Percentiles rank a stretch among this genome's conserved stretches.
These are phyloP conservation scores for Stramenopiles sp. DNA, from an alignment of 352 stramenopile genomes.

Conservation along the genomic window DNA sequence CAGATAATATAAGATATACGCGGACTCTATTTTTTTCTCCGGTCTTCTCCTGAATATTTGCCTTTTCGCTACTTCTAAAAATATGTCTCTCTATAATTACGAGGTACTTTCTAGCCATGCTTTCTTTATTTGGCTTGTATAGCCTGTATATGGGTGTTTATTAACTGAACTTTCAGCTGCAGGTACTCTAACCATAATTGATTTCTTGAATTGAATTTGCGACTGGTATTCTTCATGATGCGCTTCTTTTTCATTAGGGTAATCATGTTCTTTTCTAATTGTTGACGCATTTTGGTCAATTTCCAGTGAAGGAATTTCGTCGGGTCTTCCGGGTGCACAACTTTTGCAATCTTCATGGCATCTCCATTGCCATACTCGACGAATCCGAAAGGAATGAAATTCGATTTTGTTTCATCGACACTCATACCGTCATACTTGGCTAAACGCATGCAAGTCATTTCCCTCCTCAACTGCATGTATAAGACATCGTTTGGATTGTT, in stretches of 20 bases:
- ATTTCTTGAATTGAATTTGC: neutral
- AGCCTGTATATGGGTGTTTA: neutral
- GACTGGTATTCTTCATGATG: neutral
- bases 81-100: neutral
- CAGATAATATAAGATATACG: too few relatives aligned
- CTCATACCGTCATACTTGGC: neutral
- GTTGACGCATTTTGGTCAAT: neutral
- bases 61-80: too few relatives aligned
- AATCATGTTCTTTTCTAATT: neutral
- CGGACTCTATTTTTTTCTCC: too few relatives aligned
- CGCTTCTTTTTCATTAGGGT: neutral
- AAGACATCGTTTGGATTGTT: neutral
- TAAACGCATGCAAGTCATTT: neutral
- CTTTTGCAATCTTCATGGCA: neutral
- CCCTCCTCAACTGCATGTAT: neutral
- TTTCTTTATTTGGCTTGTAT: neutral
- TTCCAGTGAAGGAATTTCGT: neutral
- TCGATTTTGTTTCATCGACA: neutral
- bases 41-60: too few relatives aligned
- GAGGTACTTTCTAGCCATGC: neutral
- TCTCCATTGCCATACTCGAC: neutral
- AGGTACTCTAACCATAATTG: neutral
- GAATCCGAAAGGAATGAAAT: neutral
- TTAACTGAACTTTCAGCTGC: neutral
- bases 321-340: neutral